Evolutionary conservation across 306 rosid genomes (phyloP), one percentile per base, ranked within the genome.

Genomic region (Prunus mume): DNA sequence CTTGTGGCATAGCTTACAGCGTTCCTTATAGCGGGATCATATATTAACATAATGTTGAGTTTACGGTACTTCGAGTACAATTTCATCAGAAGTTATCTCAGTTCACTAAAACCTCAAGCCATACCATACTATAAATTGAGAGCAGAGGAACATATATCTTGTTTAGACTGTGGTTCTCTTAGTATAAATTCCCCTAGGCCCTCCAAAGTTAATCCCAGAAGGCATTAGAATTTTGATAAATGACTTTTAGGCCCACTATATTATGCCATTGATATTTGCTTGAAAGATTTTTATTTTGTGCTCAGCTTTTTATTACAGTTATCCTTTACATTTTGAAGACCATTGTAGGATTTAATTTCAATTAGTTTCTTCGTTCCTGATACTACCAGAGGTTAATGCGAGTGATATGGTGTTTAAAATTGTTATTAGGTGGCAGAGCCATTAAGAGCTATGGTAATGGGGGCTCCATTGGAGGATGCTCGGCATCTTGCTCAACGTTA

Each of bases 401-500:
- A 24, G 41, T 6, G 19, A 68, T 72, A 71, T 71, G 34, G 71
- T 87, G 56, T 46, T 80, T 70, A 74, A 74, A 80, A 61, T 62
- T 49, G 25, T 51, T 46, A 46, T 51, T 83, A 93, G 98, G 94
- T 93, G 69, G 98, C 95, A 34, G 96, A 93, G 88, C 98, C 98
- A 82, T 82, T 93, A 74, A 85, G 96, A 86, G 96, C 98, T 49
- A 90, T 93, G 98, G 95, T 93, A 65, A 86, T 86, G 93, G 98
- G 98, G 54, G 87, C 98, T 76, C 96, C 98, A 27, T 84, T 93
- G 85, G 98, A 93, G 83, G 98, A 93, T 85, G 98, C 98, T 75
- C 86, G 98, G 65, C 93, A 91, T 89, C 96, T 93, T 76, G 96
- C 96, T 82, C 98, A 93, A 80, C 98, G 96, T 61, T 93, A 93